A percentile compares a stretch with the other conserved stretches of the same genome.
Evolutionary conservation across 2,329 filamentous ascomycete species (phyloP).

Genomic region (Podosphaera aphanis): DNA sequence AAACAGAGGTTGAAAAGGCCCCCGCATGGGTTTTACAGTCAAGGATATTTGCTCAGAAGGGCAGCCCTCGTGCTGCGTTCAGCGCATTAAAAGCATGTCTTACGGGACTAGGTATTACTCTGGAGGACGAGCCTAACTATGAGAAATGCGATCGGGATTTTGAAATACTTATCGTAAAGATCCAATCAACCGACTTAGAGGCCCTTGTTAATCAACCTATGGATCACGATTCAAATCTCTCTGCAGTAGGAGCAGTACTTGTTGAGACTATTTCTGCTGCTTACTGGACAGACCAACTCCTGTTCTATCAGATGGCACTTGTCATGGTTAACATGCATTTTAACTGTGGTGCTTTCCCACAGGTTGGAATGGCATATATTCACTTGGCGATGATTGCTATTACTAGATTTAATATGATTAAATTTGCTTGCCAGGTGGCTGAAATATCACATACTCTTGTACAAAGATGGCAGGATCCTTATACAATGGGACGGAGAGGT

Average conservation of each 20-base stretch:
- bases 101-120: conserved; percentile 38
- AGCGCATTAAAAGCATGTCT: conserved; percentile 48
- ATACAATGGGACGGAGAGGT: conserved; percentile 42
- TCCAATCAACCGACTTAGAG: conserved; percentile 31
- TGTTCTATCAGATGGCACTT: conserved; percentile 50
- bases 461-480: conserved; percentile 36
- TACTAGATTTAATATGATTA: conserved; percentile 45
- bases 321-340: conserved; percentile 45
- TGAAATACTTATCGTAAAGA: conserved; percentile 31
- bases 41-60: conserved; percentile 50
- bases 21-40: conserved; percentile 67
- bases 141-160: conserved; percentile 62
- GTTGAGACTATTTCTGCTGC: conserved; percentile 45
- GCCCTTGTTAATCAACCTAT: conserved; percentile 22
- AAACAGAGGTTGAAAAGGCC: conserved; percentile 54
- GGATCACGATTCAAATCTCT: conserved; percentile 27
- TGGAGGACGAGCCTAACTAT: conserved; percentile 43
- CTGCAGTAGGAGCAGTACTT: conserved; percentile 44
- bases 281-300: conserved; percentile 48
- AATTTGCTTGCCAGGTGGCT: conserved; percentile 42
- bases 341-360: conserved; percentile 38
- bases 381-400: conserved; percentile 44
- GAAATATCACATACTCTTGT: conserved; percentile 39
- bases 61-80: conserved; percentile 47
- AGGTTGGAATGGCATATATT: conserved; percentile 44